phyloP scores from a whole-genome alignment of 371 early-diverging fungal species.

The Mortierella sp. region DNA sequence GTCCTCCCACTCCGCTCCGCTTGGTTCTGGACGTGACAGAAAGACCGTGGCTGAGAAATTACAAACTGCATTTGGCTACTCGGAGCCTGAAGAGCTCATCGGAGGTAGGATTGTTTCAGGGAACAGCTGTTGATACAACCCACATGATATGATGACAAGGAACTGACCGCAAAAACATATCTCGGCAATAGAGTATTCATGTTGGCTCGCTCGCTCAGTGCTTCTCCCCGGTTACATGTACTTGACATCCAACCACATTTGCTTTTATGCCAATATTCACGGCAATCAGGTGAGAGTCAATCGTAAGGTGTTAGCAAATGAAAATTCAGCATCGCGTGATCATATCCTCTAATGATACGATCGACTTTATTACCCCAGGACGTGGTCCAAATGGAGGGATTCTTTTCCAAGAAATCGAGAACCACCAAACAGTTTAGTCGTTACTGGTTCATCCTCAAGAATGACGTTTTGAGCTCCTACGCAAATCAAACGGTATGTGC shows the following conservation, averaged over 20 bases:
- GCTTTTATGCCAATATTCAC: conserved; percentile 80
- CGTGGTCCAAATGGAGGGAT: conserved; percentile 73
- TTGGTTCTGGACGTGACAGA: conserved; percentile 38
- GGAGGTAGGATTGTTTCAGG: conserved; percentile 59
- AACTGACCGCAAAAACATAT: neutral
- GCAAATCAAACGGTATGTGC: conserved; percentile 65
- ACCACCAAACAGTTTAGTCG: conserved; percentile 62
- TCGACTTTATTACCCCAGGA: conserved; percentile 46
- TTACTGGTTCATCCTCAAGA: conserved; percentile 79
- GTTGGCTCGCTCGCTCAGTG: conserved; percentile 78
- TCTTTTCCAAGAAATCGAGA: conserved; percentile 65
- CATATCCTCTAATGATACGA: neutral
- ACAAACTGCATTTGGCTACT: conserved; percentile 70
- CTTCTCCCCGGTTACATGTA: conserved; percentile 80
- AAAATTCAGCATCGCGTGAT: neutral
- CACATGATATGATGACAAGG: neutral
- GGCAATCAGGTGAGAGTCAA: conserved; percentile 25
- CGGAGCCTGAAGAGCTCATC: conserved; percentile 64
- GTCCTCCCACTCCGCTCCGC: conserved; percentile 19
- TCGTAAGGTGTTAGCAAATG: neutral
- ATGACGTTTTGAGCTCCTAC: conserved; percentile 74
- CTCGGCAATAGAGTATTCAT: conserved; percentile 72
- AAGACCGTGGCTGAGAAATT: conserved; percentile 68
- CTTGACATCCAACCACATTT: conserved; percentile 75
- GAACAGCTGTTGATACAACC: neutral